Evolutionary conservation across 371 early-diverging fungal species (phyloP).

Genomic region (Mortierella sp.): DNA sequence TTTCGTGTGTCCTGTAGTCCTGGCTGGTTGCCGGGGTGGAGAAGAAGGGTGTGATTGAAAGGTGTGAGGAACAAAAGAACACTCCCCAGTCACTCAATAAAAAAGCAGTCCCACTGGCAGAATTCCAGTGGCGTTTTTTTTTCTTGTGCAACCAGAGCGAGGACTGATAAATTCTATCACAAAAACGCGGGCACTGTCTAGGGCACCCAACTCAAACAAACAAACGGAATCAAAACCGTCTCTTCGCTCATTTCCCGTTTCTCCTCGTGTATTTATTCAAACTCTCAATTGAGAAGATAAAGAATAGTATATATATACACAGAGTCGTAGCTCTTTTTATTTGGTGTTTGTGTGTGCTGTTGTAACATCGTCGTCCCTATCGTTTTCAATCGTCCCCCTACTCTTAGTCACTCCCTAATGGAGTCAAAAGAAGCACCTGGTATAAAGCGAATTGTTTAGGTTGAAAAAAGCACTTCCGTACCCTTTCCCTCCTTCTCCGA

Average conservation of each 20-base stretch:
- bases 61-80: not conserved
- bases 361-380: constrained; percentile 1
- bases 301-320: not conserved
- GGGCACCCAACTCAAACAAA: not conserved
- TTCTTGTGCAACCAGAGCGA: not conserved
- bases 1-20: too few relatives aligned
- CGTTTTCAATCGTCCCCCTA: constrained; percentile 10
- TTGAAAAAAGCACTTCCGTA: not conserved
- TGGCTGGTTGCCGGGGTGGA: too few relatives aligned
- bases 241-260: not conserved
- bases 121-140: not conserved
- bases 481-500: not conserved
- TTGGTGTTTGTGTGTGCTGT: not conserved
- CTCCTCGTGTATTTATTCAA: not conserved
- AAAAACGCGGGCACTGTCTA: not conserved
- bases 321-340: not conserved
- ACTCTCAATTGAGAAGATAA: not conserved
- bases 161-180: not conserved
- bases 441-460: constrained; percentile 13
- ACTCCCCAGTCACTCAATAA: not conserved
- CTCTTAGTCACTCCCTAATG: not conserved
- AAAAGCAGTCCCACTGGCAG: not conserved
- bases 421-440: not conserved
- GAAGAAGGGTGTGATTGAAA: too few relatives aligned
- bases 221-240: not conserved